These are phyloP conservation scores for Saccharomycopsis vini DNA, from an alignment of 805 yeast species.

Conservation along the genomic window DNA sequence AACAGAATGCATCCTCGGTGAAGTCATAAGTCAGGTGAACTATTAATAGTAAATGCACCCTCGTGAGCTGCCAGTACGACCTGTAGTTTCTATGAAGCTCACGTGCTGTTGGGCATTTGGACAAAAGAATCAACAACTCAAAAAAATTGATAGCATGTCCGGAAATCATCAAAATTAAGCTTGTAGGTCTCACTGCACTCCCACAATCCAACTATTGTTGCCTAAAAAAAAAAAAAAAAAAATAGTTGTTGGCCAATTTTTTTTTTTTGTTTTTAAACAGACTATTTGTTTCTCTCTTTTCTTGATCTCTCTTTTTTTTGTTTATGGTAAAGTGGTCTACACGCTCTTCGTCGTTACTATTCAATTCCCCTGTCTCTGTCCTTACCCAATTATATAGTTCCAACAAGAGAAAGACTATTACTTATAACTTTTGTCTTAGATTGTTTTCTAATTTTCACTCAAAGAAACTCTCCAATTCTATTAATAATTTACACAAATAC, in stretches of 20 bases:
- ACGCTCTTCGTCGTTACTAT: neutral
- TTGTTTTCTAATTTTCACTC: too few relatives aligned
- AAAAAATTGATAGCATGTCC: too few relatives aligned
- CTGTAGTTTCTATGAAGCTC: neutral
- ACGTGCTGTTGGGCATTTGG: neutral
- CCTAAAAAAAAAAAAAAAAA: too few relatives aligned
- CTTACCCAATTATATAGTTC: too few relatives aligned
- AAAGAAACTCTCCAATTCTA: too few relatives aligned
- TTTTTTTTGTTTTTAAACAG: too few relatives aligned
- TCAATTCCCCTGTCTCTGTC: constrained; percentile 2
- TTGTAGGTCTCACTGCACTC: too few relatives aligned
- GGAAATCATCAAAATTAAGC: too few relatives aligned
- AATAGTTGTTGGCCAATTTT: neutral
- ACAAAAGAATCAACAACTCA: neutral
- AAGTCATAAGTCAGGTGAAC: neutral
- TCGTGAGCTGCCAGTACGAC: neutral
- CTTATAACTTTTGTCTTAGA: too few relatives aligned
- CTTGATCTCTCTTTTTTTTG: neutral
- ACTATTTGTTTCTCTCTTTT: neutral
- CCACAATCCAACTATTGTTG: too few relatives aligned
- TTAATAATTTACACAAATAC: too few relatives aligned
- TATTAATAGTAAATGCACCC: neutral
- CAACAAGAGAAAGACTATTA: neutral
- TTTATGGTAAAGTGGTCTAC: neutral
- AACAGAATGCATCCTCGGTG: constrained; percentile 5